Evolutionary conservation across 2,329 filamentous ascomycete genomes (phyloP).

Genomic region (Aureobasidium zeae): DNA sequence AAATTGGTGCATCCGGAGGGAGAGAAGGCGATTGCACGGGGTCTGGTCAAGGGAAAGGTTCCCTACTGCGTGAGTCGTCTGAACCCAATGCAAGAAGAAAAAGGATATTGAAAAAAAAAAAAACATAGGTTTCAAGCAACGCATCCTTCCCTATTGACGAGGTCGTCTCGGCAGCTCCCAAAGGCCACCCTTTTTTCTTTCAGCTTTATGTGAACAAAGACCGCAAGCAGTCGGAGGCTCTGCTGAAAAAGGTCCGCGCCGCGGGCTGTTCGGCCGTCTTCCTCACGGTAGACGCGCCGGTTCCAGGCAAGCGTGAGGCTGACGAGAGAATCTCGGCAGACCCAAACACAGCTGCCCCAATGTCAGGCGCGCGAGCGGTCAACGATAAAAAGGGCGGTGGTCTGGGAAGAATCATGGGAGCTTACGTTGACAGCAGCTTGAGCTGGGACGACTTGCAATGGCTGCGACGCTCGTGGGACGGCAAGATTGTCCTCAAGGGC

Average conservation of each 20-base stretch:
- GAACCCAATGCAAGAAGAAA: slow-evolving; percentile 17
- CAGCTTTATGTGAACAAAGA: slow-evolving; percentile 55
- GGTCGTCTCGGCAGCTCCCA: slow-evolving; percentile 22
- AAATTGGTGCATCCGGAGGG: slow-evolving; percentile 31
- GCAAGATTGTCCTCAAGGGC: slow-evolving; percentile 38
- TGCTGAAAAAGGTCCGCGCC: slow-evolving; percentile 40
- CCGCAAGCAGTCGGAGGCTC: slow-evolving; percentile 40
- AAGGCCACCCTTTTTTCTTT: slow-evolving; percentile 41
- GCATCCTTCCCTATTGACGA: slow-evolving; percentile 27
- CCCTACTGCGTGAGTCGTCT: slow-evolving; percentile 25
- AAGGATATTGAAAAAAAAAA: background rate
- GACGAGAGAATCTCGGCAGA: slow-evolving; percentile 41
- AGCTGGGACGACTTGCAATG: slow-evolving; percentile 41
- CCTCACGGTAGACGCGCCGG: slow-evolving; percentile 50
- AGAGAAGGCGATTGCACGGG: slow-evolving; percentile 30
- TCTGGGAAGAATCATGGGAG: slow-evolving; percentile 47
- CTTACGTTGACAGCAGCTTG: slow-evolving; percentile 48
- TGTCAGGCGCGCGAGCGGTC: slow-evolving; percentile 41
- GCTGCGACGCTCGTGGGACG: slow-evolving; percentile 33
- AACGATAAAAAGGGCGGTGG: slow-evolving; percentile 49
- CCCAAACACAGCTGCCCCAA: slow-evolving; percentile 39
- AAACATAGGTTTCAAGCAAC: slow-evolving; percentile 23
- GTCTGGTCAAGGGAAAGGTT: slow-evolving; percentile 23
- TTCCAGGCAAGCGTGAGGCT: slow-evolving; percentile 47
- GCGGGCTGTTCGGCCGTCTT: slow-evolving; percentile 46